Base-by-base conservation (phyloP, 495 filamentous ascomycete genomes). In the Penicillium waksmanii region DNA sequence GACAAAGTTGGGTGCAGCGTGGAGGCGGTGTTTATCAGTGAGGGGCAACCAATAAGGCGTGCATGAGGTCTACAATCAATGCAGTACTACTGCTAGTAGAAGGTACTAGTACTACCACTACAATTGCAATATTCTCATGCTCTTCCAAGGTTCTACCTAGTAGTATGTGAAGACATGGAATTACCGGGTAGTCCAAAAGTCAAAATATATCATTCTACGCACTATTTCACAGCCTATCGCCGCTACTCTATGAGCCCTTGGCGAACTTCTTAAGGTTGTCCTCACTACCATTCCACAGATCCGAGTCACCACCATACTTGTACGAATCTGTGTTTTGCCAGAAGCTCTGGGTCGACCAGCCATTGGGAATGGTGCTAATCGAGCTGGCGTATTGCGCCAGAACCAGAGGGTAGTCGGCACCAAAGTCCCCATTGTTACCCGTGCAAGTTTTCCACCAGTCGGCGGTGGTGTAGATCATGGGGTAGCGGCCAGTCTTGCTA, bases 381-480 rank as follows among this genome's bases (percentile, higher is more conserved):
- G 71, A 68, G 57, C 70, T 79, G 21, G 56, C 65, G 59, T 84
- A 88, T 13, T 78, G 69, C 12, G 85, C 86, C 59, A 89, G 61
- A n/a, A 84, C 82, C 3, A 89, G 68, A 11, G 84, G 83, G 64
- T 82, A 81, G 5, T 74, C 84, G 13, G 61, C 50, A 35, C 66
- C 62, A 59, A 89, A 89, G 2, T 74, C 78, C 5, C 63, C 69
- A 33, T 76, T 83, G 64, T 82, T 80, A 1, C 85, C 85, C 1
- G 86, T 87, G 65, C 86, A 89, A 33, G 74, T 73, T 13, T 62
- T 70, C 86, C 87, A 89, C 86, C 85, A 89, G 56, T 79, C 78
- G 17, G 82, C 78, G 19, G 80, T 86, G 21, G 79, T 80, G 61
- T 88, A 88, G 27, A 89, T 76, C 64, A 89, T 76, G 1, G 86